phyloP scores from a whole-genome alignment of 2,329 filamentous ascomycete species.

The Ophiostoma perfectum region DNA sequence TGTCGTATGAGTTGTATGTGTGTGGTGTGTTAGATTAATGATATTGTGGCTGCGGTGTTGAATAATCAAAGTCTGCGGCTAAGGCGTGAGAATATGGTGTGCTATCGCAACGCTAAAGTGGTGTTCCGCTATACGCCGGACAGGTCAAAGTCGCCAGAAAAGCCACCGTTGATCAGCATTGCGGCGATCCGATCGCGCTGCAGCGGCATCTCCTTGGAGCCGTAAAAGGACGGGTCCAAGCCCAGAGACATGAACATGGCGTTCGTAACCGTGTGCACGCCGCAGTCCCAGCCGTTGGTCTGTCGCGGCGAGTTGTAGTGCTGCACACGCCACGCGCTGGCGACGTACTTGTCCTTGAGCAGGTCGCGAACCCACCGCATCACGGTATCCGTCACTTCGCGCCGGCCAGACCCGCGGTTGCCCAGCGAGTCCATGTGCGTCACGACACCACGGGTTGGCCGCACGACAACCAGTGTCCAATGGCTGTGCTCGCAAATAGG shows the following conservation, averaged over 20 bases:
- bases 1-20: no score
- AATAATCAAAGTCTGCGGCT: slow-evolving; percentile 3
- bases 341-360: slow-evolving; percentile 50
- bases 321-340: slow-evolving; percentile 48
- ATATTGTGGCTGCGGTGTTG: no score
- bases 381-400: slow-evolving; percentile 39
- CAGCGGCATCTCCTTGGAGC: slow-evolving; percentile 49
- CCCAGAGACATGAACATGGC: slow-evolving; percentile 57
- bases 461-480: slow-evolving; percentile 67
- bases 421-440: slow-evolving; percentile 66
- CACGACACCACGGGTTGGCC: slow-evolving; percentile 54
- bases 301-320: slow-evolving; percentile 51
- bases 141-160: slow-evolving; percentile 54
- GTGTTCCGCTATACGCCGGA: slow-evolving; percentile 31
- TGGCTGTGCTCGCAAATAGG: slow-evolving; percentile 61
- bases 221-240: slow-evolving; percentile 48
- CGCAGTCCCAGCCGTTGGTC: slow-evolving; percentile 66
- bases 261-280: slow-evolving; percentile 72
- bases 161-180: slow-evolving; percentile 62
- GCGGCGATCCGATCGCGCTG: slow-evolving; percentile 60
- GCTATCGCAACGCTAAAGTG: neutral
- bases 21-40: no score
- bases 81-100: neutral
- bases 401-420: slow-evolving; percentile 34
- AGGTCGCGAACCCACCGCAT: slow-evolving; percentile 54